A percentile compares a stretch with the other conserved stretches of the same genome.
Conservation (phyloP, 768 basidiomycete species). For the Floccularia luteovirens region DNA sequence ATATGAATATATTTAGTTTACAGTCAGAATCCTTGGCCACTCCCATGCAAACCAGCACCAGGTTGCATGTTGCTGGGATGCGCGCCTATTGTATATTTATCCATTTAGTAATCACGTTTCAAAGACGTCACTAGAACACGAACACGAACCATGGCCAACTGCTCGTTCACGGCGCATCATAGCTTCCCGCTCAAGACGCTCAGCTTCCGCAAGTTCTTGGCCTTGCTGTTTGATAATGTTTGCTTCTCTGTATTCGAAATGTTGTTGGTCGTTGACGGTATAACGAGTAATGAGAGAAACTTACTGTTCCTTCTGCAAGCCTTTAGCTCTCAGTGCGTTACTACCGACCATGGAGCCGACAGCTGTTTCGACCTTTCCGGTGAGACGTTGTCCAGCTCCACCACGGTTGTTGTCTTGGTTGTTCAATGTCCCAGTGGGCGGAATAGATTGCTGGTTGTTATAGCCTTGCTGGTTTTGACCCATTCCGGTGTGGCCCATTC, state of each 20-base stretch:
- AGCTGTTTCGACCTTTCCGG: slow-evolving; percentile 41
- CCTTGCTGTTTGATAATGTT: slow-evolving; percentile 35
- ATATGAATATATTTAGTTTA: no score
- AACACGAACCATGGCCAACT: slow-evolving; percentile 47
- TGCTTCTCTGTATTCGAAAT: slow-evolving; percentile 29
- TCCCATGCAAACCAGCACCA: slow-evolving; percentile 12
- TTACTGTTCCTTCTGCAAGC: slow-evolving; percentile 40
- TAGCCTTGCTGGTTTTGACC: slow-evolving; percentile 2
- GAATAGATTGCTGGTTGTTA: slow-evolving; percentile 5
- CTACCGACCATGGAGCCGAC: slow-evolving; percentile 38
- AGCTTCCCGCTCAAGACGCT: slow-evolving; percentile 46
- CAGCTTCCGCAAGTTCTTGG: slow-evolving; percentile 42
- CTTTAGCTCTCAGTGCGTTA: slow-evolving; percentile 38
- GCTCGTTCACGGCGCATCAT: slow-evolving; percentile 40
- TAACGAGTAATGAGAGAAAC: slow-evolving; percentile 5
- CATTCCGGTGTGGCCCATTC: slow-evolving; percentile 1
- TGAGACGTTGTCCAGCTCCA: slow-evolving; percentile 24
- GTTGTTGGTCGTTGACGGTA: neutral
- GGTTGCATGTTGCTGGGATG: slow-evolving; percentile 19
- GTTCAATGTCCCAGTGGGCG: slow-evolving; percentile 13
- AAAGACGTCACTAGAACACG: no score
- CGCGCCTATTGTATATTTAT: no score
- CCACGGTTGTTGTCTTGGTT: slow-evolving; percentile 10
- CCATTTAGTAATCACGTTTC: no score
- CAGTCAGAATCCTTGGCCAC: neutral